phyloP scores from a whole-genome alignment of 495 filamentous ascomycete genomes.

The Zalerion maritima region DNA sequence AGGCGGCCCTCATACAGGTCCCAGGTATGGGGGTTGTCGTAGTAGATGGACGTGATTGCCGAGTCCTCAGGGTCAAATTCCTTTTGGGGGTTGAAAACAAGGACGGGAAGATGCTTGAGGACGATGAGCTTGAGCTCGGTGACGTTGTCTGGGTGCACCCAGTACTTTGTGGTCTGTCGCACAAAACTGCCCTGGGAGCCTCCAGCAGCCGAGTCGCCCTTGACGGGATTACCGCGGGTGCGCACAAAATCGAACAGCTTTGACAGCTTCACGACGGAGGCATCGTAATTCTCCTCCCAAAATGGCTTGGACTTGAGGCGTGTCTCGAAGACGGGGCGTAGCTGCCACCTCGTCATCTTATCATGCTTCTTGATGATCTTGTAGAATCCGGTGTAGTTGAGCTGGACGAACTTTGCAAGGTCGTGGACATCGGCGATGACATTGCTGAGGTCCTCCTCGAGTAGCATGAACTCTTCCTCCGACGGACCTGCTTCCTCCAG shows the following conservation, averaged over 20 bases:
- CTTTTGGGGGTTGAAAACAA: constrained; percentile 96
- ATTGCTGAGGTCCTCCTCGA: constrained; percentile 92
- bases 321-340: constrained; percentile 86
- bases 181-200: constrained; percentile 92
- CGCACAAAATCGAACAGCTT: constrained; percentile 90
- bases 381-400: constrained; percentile 98
- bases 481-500: constrained; percentile 43
- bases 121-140: constrained; percentile 96
- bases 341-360: constrained; percentile 89
- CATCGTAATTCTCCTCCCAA: constrained; percentile 97
- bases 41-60: constrained; percentile 97
- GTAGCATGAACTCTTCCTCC: constrained; percentile 84
- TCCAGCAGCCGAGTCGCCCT: constrained; percentile 81
- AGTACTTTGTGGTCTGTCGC: constrained; percentile 97
- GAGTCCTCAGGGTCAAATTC: constrained; percentile 82
- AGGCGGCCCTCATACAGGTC: constrained; percentile 85
- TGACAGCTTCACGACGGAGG: constrained; percentile 87
- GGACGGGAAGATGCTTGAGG: constrained; percentile 89
- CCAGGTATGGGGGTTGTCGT: constrained; percentile 85
- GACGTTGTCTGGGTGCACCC: constrained; percentile 98
- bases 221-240: constrained; percentile 80
- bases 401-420: constrained; percentile 91
- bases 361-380: constrained; percentile 99
- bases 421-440: constrained; percentile 99
- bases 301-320: constrained; percentile 91